Conservation (phyloP, 1,139 yeast species). For the Zygosaccharomyces sapae region DNA sequence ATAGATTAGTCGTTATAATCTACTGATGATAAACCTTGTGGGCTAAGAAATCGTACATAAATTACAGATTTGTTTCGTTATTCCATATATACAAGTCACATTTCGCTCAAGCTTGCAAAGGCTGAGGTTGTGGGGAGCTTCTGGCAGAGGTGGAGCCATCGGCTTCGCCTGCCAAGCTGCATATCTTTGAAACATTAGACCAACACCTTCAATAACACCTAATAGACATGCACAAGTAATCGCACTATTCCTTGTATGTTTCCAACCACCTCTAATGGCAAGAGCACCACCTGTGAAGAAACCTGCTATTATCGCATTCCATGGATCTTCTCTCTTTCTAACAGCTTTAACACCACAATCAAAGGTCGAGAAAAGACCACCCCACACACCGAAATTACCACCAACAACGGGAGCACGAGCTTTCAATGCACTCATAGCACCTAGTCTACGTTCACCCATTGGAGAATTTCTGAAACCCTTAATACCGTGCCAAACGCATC, state of each 20-base stretch:
- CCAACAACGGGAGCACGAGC: slow-evolving; percentile 98
- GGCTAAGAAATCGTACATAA: slow-evolving; percentile 5
- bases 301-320: slow-evolving; percentile 98
- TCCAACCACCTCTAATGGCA: slow-evolving; percentile 98
- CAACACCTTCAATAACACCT: slow-evolving; percentile 98
- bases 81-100: slow-evolving; percentile 17
- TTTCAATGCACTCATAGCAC: slow-evolving; percentile 85
- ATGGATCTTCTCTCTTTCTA: slow-evolving; percentile 96
- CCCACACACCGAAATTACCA: slow-evolving; percentile 99
- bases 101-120: slow-evolving; percentile 34
- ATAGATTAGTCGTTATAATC: no score
- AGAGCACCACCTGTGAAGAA: slow-evolving; percentile 97
- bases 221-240: slow-evolving; percentile 95
- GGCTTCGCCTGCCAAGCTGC: slow-evolving; percentile 84
- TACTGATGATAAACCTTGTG: not conserved
- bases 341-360: slow-evolving; percentile 95
- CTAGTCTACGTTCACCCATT: slow-evolving; percentile 86
- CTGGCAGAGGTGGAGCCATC: slow-evolving; percentile 71
- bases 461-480: slow-evolving; percentile 99
- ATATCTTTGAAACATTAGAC: slow-evolving; percentile 89
- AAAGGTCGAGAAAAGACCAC: slow-evolving; percentile 92
- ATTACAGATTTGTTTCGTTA: slow-evolving; percentile 11
- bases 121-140: slow-evolving; percentile 42
- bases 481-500: slow-evolving; percentile 97
- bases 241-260: slow-evolving; percentile 93